Base-by-base conservation (phyloP, 1,284 basidiomycete genomes). In the Moesziomyces antarcticus region DNA sequence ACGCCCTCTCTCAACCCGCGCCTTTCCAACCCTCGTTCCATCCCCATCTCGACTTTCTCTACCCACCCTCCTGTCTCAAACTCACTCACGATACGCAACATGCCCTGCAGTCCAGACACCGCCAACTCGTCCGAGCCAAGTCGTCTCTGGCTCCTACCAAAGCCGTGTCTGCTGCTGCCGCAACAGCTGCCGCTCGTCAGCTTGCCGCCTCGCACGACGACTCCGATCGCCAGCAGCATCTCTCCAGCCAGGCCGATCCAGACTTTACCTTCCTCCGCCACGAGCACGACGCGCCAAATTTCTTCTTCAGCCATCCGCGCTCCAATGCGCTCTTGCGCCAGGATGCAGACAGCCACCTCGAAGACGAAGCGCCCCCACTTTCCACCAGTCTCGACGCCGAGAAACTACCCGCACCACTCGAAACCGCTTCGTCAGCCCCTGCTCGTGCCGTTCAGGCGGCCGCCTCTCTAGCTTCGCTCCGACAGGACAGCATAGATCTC, bases 31-130 rank as follows among this genome's bases (percentile, higher is more conserved):
- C 1, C 10, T 47, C 22, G 9, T 7, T 25, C 30, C 50, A 3
- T 3, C 49, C 22, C 4, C 51, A 45, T n/a, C 45, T 64, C 1
- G 49, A 58, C 9, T 72, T 72, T 46, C 69, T 72, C 50, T 72
- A 72, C 24, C 69, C 69, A 6, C 62, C 68, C 18, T 71, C 68
- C 5, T 71, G 68, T 33, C 45, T 70, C 42, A 43, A 53, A n/a
- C 35, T 41, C 7, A 37, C 56, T 1, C 49, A 24, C 5, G 13
- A 16, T 30, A 27, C 21, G 30, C n/a, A 24, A 8, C 27, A 14
- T 10, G 27, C 30, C 16, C 8, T 14, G 44, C 16, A 24, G 35
- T 40, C 30, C 2, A 42, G 21, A 9, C 43, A 35, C n/a, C 30
- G 8, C n/a, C 30, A n/a, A 9, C 18, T 44, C 6, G 20, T 33